Evolutionary conservation across 108 stramenopile genomes (phyloP).

Genomic region (Mediolabrus comicus): DNA sequence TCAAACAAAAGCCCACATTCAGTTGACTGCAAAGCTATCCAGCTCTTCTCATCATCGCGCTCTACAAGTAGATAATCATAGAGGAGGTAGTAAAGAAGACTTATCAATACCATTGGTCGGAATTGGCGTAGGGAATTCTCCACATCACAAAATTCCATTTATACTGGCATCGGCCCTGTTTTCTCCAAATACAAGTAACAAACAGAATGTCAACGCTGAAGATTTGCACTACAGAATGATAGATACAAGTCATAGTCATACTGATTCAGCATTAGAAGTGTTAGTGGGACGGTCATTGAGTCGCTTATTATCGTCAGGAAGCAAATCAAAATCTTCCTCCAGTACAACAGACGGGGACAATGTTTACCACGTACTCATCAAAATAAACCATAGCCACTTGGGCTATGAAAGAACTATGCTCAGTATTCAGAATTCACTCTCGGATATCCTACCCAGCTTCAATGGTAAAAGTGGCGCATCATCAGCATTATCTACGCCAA

Average conservation of each 20-base stretch:
- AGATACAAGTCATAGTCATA: slow-evolving; percentile 58
- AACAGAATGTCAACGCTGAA: background rate
- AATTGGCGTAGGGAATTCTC: slow-evolving; percentile 77
- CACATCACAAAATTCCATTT: slow-evolving; percentile 44
- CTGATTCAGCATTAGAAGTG: slow-evolving; percentile 31
- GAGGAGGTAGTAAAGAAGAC: background rate
- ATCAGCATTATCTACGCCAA: slow-evolving; percentile 3
- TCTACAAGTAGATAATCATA: background rate
- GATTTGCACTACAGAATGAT: slow-evolving; percentile 57
- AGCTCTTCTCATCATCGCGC: slow-evolving; percentile 7
- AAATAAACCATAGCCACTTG: slow-evolving; percentile 86
- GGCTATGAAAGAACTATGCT: slow-evolving; percentile 78
- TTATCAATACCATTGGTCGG: slow-evolving; percentile 65
- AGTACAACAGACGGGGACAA: slow-evolving; percentile 9
- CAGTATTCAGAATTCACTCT: slow-evolving; percentile 56
- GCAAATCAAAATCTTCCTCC: background rate
- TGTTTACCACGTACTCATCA: slow-evolving; percentile 74
- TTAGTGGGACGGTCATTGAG: slow-evolving; percentile 25
- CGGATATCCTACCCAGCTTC: slow-evolving; percentile 20
- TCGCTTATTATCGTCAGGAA: slow-evolving; percentile 1
- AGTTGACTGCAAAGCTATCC: slow-evolving; percentile 4
- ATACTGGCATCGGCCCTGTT: slow-evolving; percentile 23
- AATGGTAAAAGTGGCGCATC: background rate
- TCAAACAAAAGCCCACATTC: background rate
- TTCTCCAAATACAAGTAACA: background rate